Evolutionary conservation across 202 grass and related monocot genomes (phyloP).

Genomic region (Elaeis oleifera): DNA sequence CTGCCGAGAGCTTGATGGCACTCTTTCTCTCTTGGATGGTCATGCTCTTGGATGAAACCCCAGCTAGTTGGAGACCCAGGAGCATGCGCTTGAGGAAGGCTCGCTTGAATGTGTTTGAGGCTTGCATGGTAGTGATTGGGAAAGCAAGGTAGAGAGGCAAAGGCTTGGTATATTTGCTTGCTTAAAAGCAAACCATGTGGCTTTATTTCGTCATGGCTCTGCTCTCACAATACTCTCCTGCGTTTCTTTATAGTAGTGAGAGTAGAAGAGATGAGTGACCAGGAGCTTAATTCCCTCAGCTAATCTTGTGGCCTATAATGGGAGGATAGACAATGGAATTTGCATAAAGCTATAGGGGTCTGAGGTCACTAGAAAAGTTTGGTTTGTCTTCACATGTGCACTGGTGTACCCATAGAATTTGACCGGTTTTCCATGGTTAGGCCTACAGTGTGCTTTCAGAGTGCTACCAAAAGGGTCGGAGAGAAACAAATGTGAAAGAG

Average conservation of each 20-base stretch:
- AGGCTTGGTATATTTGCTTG: background rate
- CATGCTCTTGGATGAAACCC: slow-evolving; percentile 31
- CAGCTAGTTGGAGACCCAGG: slow-evolving; percentile 32
- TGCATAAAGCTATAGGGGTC: no score
- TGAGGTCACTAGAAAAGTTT: no score
- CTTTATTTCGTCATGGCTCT: slow-evolving; percentile 1
- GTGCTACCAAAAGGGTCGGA: no score
- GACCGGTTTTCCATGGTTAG: no score
- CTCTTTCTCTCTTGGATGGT: slow-evolving; percentile 27
- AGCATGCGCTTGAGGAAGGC: slow-evolving; percentile 43
- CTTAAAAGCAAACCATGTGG: slow-evolving; percentile 34
- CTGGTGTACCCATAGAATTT: no score
- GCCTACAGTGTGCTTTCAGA: no score
- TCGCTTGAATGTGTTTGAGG: slow-evolving; percentile 38
- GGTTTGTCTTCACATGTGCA: no score
- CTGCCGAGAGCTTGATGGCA: slow-evolving; percentile 44
- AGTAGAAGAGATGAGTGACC: background rate
- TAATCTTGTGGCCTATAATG: no score
- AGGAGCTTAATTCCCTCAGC: no score
- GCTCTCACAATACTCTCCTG: background rate
- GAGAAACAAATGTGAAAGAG: no score
- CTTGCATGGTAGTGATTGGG: slow-evolving; percentile 2
- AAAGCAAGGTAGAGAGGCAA: background rate
- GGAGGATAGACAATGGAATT: no score
- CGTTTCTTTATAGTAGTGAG: background rate